Evolutionary conservation across 176 grass and related monocot species (phyloP).

Genomic region (Pharus latifolius): DNA sequence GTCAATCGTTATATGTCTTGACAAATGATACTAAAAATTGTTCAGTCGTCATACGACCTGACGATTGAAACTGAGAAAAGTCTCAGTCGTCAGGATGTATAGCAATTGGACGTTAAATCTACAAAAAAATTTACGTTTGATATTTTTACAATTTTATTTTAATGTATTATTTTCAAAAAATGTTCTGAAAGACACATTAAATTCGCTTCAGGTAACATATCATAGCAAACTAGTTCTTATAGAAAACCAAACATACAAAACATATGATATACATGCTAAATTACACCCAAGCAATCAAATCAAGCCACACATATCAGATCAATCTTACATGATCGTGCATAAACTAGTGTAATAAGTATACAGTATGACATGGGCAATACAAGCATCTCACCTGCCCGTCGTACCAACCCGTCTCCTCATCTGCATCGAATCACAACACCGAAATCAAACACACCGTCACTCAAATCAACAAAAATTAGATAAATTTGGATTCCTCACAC

Average conservation of each 20-base stretch:
- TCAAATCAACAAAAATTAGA: background rate
- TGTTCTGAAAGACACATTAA: too few species aligned
- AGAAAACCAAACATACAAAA: background rate
- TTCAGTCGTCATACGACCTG: too few species aligned
- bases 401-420: constrained; percentile 98
- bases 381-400: constrained; percentile 72
- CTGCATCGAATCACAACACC: constrained; percentile 21
- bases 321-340: background rate
- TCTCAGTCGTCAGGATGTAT: too few species aligned
- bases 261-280: background rate
- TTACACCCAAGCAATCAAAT: background rate
- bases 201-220: too few species aligned
- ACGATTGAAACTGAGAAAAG: too few species aligned
- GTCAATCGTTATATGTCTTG: too few species aligned
- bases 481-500: constrained; percentile 40
- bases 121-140: too few species aligned
- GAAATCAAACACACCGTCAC: background rate
- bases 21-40: too few species aligned
- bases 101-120: too few species aligned
- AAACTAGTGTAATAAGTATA: background rate
- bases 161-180: too few species aligned
- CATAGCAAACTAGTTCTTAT: background rate
- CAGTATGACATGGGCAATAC: background rate
- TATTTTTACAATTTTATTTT: too few species aligned
- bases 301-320: background rate